phyloP scores from a whole-genome alignment of 306 rosid species.

The Cucumis melo region DNA sequence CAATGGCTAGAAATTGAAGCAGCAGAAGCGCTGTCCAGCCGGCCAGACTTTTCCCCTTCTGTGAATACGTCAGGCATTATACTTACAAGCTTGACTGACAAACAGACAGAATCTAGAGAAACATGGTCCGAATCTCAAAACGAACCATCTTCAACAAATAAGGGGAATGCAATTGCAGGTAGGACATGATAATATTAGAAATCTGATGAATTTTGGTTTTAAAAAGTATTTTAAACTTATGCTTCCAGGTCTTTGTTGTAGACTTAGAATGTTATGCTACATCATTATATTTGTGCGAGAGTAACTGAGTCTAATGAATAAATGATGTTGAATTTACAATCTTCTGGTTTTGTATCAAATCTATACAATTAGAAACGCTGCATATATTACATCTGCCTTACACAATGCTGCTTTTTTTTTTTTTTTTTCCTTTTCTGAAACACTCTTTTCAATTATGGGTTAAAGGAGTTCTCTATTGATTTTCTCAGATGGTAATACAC shows the following conservation, averaged over 20 bases:
- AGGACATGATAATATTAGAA: not conserved
- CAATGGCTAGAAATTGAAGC: conserved; percentile 97
- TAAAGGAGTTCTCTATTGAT: conserved; percentile 6
- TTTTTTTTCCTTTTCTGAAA: no score
- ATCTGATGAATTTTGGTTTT: not conserved
- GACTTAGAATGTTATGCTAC: not conserved
- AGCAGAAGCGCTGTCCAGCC: conserved; percentile 55
- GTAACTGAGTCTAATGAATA: no score
- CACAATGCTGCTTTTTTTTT: not conserved
- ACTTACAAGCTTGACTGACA: conserved; percentile 42
- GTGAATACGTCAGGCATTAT: conserved; percentile 52
- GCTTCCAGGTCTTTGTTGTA: not conserved
- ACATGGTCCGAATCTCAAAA: conserved; percentile 10
- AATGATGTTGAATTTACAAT: not conserved
- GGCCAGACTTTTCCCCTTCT: conserved; percentile 41
- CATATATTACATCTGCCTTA: not conserved
- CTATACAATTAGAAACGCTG: no score
- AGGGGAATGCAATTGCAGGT: conserved; percentile 54
- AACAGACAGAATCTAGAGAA: conserved; percentile 19
- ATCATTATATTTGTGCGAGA: not conserved
- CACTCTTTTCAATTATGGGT: not conserved
- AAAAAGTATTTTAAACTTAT: not conserved
- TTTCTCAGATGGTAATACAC: conserved; percentile 50
- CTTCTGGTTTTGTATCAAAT: not conserved
- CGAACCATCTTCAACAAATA: conserved; percentile 38